Base-by-base conservation (phyloP, 352 stramenopile genomes). In the Phytophthora chlamydospora region DNA sequence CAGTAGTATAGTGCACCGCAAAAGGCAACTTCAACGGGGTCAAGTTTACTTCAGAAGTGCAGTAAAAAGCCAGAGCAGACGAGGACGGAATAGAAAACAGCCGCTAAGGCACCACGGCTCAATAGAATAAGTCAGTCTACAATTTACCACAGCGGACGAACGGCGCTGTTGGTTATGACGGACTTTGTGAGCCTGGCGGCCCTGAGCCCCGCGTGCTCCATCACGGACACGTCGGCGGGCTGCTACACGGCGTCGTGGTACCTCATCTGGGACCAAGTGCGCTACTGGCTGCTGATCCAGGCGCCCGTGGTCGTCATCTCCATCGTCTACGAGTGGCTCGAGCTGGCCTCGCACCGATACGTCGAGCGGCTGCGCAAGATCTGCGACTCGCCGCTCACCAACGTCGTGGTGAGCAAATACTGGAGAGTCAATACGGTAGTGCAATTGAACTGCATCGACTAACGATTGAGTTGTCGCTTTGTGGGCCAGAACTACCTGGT, bases 201-300 rank as follows among this genome's bases (percentile, higher is more conserved):
- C 11, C 57, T 71, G 14, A 33, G 21, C 16, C 41, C 65, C 4
- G 80, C 77, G 6, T 95, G 86, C 55, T 74, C 62, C 36, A 76
- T 95, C 65, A 80, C 82, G 9, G 56, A 89, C 68, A 55, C 67
- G 51, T 75, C 67, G 19, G 62, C 73, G 0, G 66, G 56, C 11
- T 95, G 87, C 67, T 95, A 85, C 66, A 91, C 85, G 51, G 87
- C 87, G 3, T 90, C 83, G 29, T 95, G 87, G 87, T 83, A 80
- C 60, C 78, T 95, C 53, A 73, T 93, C 14, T 89, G 84, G 73
- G 77, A 87, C 67, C 87, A 95, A 61, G 58, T 93, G 16, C 85
- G 81, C 49, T 88, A 84, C 49, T 95, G 81, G 80, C 62, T 89
- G 60, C 80, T 93, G 21, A 74, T 93, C 34, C 87, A 95, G 60